Conservation (phyloP, 495 filamentous ascomycete species). For the Aspergillus avenaceus region DNA sequence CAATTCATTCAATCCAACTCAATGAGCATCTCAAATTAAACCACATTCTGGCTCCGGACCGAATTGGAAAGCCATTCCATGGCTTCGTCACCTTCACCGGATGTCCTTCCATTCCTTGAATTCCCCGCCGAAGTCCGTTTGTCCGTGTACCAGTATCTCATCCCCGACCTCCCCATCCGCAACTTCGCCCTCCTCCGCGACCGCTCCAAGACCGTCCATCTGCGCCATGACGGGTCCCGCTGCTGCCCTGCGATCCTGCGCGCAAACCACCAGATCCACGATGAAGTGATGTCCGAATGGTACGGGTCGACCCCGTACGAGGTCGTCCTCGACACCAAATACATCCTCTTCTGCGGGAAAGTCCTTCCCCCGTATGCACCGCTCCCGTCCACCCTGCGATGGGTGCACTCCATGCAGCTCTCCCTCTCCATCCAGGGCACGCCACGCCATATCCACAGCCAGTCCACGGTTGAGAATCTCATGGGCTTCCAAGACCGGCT, state of each 20-base stretch:
- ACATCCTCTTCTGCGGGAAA: constrained; percentile 10
- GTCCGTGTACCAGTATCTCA: constrained; percentile 4
- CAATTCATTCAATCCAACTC: too few species aligned
- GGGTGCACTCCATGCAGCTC: constrained; percentile 1
- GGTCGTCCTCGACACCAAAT: constrained; percentile 4
- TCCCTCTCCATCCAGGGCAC: constrained; percentile 4
- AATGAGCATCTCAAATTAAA: background rate
- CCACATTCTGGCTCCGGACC: background rate
- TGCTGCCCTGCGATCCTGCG: constrained; percentile 7
- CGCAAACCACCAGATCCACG: constrained; percentile 4
- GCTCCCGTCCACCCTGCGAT: constrained; percentile 1
- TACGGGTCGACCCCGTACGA: constrained; percentile 7
- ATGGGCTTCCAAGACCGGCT: constrained; percentile 5
- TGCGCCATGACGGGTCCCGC: background rate
- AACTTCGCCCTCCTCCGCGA: constrained; percentile 6
- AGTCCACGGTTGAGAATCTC: background rate
- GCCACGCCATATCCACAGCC: constrained; percentile 2
- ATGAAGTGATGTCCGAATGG: constrained; percentile 4
- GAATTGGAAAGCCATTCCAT: constrained; percentile 1
- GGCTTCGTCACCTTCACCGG: background rate
- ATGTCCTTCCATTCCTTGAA: constrained; percentile 1
- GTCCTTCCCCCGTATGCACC: constrained; percentile 3
- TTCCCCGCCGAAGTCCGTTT: constrained; percentile 9
- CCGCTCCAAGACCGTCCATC: background rate
- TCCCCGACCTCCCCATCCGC: constrained; percentile 4